These are phyloP conservation scores for Lepidium africanum DNA, from an alignment of 345 rosid genomes.

Conservation along the genomic window DNA sequence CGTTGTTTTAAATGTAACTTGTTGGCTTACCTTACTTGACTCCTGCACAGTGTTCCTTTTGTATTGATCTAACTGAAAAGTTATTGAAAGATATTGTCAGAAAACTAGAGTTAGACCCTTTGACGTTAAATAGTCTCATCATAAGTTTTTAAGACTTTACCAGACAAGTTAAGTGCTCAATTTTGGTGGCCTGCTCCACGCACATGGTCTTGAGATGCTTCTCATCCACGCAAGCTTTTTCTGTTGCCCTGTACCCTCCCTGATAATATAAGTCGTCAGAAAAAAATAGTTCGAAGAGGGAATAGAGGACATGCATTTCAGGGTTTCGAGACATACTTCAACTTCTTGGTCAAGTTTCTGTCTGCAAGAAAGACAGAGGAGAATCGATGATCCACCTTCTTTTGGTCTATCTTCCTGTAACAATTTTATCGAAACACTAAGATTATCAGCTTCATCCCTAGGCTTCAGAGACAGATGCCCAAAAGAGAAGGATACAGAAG, in stretches of 20 bases:
- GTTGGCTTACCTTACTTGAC: constrained; percentile 25
- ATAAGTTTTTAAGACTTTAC: constrained; percentile 22
- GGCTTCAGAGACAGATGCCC: constrained; percentile 73
- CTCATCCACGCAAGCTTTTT: constrained; percentile 34
- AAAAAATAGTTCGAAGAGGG: neutral
- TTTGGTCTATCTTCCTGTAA: constrained; percentile 26
- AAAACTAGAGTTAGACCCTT: neutral
- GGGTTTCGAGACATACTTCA: constrained; percentile 17
- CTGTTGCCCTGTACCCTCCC: constrained; percentile 36
- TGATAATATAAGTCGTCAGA: neutral
- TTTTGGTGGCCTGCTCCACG: constrained; percentile 62
- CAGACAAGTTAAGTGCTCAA: constrained; percentile 55
- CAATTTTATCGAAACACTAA: constrained; percentile 37
- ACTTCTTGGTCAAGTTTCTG: constrained; percentile 40
- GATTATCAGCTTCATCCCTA: constrained; percentile 45
- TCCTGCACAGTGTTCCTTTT: constrained; percentile 25
- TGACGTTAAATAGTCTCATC: neutral
- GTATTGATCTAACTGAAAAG: constrained; percentile 26
- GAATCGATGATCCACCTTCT: constrained; percentile 26
- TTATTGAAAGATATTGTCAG: constrained; percentile 8
- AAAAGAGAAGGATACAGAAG: constrained; percentile 76
- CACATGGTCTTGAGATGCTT: constrained; percentile 50
- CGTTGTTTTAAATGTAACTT: neutral
- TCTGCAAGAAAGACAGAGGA: constrained; percentile 66
- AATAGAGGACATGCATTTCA: no score